phyloP scores from a whole-genome alignment of 192 early-diverging fungal species.

The Linnemannia elongata region DNA sequence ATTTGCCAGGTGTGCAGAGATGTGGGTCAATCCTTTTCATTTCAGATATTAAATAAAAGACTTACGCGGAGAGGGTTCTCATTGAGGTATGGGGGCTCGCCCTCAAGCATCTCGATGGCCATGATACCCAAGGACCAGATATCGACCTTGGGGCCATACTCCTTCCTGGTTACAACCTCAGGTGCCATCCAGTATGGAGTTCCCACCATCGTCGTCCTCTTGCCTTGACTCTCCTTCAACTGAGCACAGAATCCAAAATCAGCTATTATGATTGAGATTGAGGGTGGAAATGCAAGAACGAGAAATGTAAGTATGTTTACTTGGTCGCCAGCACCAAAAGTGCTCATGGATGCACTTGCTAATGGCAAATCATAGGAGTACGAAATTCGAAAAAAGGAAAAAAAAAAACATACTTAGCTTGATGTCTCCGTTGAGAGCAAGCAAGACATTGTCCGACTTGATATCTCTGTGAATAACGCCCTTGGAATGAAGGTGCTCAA shows the following conservation, averaged over 20 bases:
- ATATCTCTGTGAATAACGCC: conserved; percentile 90
- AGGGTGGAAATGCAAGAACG: background rate
- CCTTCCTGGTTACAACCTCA: conserved; percentile 93
- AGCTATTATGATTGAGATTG: conserved; percentile 69
- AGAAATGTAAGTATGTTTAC: background rate
- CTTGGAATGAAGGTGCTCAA: conserved; percentile 79
- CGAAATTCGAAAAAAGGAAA: background rate
- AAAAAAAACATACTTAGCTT: conserved; percentile 72
- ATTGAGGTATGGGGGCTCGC: conserved; percentile 96
- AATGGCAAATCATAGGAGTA: background rate
- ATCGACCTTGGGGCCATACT: conserved; percentile 94
- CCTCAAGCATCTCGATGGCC: conserved; percentile 98
- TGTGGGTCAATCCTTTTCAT: too few relatives aligned
- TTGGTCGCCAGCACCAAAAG: background rate
- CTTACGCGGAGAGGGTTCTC: conserved; percentile 88
- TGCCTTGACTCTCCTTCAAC: conserved; percentile 73
- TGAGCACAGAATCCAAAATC: conserved; percentile 93
- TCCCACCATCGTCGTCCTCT: conserved; percentile 85
- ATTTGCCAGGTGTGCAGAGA: too few relatives aligned
- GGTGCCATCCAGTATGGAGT: conserved; percentile 99
- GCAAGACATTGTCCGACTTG: conserved; percentile 87
- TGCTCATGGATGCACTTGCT: background rate
- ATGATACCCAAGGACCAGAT: conserved; percentile 99
- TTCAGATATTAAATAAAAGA: conserved; percentile 1
- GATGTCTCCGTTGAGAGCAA: conserved; percentile 74